A percentile compares a stretch with the other conserved stretches of the same genome.
Conservation (phyloP, 139 green algal species). For the Ettlia oleoabundans region DNA sequence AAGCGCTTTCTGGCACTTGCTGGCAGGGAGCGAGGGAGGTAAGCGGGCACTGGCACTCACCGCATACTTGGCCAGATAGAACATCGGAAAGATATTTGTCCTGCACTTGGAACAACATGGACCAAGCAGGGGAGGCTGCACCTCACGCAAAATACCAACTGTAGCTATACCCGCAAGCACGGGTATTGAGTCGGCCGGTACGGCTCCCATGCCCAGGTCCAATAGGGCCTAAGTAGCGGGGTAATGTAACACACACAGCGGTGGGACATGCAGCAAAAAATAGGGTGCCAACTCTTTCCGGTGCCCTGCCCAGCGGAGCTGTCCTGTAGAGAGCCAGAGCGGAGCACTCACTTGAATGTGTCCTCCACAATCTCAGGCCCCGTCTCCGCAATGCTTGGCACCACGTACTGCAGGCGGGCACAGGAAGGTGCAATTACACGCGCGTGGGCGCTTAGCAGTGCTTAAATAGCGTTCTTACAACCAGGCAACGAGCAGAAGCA, state of each 20-base stretch:
- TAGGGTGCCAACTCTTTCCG: not conserved
- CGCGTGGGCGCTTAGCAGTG: too few relatives aligned
- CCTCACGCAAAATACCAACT: not conserved
- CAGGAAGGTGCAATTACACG: not conserved
- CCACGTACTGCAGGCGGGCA: conserved; percentile 20
- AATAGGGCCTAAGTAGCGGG: too few relatives aligned
- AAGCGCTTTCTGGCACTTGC: too few relatives aligned
- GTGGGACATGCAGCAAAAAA: not conserved
- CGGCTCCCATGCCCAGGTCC: too few relatives aligned
- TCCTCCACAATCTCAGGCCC: conserved; percentile 29
- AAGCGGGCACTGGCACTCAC: not conserved
- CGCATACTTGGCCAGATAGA: conserved; percentile 69
- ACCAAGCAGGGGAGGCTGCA: not conserved
- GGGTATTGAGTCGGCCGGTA: too few relatives aligned
- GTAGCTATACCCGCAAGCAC: too few relatives aligned
- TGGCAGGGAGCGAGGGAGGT: not conserved
- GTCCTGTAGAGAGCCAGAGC: not conserved
- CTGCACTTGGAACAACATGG: conserved; percentile 30
- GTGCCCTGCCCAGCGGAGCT: too few relatives aligned
- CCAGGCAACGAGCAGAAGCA: too few relatives aligned
- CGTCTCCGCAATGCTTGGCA: conserved; percentile 13
- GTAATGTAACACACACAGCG: too few relatives aligned
- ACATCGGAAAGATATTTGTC: conserved; percentile 75
- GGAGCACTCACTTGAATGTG: conserved; percentile 38
- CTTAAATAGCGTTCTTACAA: too few relatives aligned